phyloP scores from a whole-genome alignment of 2,329 filamentous ascomycete genomes.

The Aspergillus amoenus region DNA sequence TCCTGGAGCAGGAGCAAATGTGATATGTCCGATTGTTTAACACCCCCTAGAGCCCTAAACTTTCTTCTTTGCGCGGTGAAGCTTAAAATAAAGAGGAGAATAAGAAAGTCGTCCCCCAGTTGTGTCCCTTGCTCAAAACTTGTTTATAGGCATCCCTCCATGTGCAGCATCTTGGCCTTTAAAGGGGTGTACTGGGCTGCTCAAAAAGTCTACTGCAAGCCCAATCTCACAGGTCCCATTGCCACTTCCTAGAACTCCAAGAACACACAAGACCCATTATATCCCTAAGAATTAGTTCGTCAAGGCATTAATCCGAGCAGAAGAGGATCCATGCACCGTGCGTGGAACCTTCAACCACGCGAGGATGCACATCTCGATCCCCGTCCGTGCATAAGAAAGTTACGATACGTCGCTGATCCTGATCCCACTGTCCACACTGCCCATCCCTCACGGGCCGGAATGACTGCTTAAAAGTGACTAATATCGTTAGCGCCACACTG shows the following conservation, averaged over 20 bases:
- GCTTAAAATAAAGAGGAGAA: not conserved
- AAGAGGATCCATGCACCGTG: not conserved
- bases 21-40: slow-evolving; percentile 16
- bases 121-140: not conserved
- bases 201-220: not conserved
- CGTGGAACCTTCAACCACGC: slow-evolving; percentile 1
- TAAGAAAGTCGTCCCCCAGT: not conserved
- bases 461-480: not conserved
- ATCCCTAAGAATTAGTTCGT: not conserved
- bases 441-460: slow-evolving; percentile 8
- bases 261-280: not conserved
- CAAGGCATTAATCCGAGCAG: not conserved
- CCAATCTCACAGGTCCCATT: not conserved
- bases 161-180: not conserved
- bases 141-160: not conserved
- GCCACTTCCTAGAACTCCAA: not conserved
- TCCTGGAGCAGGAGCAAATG: slow-evolving; percentile 5
- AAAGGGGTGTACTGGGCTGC: not conserved
- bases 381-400: slow-evolving; percentile 11
- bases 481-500: not conserved
- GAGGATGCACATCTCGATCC: not conserved
- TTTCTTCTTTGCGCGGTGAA: not conserved
- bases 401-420: slow-evolving; percentile 20
- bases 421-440: not conserved
- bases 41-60: not conserved